Evolutionary conservation across 2,329 filamentous ascomycete genomes (phyloP), one percentile per base, ranked within the genome.

Genomic region (Neodidymelliopsis sp.): DNA sequence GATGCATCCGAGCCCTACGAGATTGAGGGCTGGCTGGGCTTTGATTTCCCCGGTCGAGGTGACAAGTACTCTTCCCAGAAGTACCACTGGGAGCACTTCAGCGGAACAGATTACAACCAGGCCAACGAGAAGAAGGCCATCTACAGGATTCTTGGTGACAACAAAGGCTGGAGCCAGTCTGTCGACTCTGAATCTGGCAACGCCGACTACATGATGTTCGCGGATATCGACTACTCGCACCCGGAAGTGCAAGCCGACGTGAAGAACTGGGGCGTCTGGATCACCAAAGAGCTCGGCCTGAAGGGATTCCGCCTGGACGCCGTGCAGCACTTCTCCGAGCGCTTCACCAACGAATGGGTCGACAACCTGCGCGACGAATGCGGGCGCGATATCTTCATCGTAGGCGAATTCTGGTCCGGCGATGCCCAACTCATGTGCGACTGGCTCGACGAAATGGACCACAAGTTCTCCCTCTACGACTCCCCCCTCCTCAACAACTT

Each of bases 271-370:
- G 84, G 84, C 2, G 74, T 80, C 4, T 91, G 88, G 88, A 77
- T 91, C 47, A 79, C 81, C 1, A 74, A 81, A 5, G 76, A 85
- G 50, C 65, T 89, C 0, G 81, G 81, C 0, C 73, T 90, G 9
- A 78, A 80, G 53, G 87, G 87, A 1, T 85, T 90, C 67, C 79
- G 88, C 13, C 80, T 90, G 39, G 88, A 91, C 66, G 88, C 87
- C 10, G 84, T 86, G 22, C 88, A 89, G 71, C 88, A 91, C 71
- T 89, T 86, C 70, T 86, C 83, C 20, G 81, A 82, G 49, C 76
- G 78, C n/a, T 90, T 90, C 63, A 79, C 86, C 23, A 79, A 78
- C 30, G 78, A 84, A n/a, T 88, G 88, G 71, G 80, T 89, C 39
- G 73, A 75, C 5, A 74, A 81, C 34, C 71, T 89, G 49, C 81